phyloP scores from a whole-genome alignment of 2,329 filamentous ascomycete species.

The Thelonectria olida region DNA sequence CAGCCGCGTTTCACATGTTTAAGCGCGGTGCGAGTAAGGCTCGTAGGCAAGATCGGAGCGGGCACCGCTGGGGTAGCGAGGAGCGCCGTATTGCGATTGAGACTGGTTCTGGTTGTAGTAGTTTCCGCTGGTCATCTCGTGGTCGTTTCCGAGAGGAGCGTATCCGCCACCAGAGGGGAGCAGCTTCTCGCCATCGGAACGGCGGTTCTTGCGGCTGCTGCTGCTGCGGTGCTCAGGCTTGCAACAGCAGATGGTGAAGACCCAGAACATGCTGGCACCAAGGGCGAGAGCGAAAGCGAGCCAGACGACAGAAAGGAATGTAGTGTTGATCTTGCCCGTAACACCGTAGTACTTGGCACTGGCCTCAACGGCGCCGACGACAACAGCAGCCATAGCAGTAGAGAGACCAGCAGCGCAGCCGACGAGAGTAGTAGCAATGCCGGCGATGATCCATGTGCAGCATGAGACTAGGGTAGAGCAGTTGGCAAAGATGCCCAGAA shows the following conservation, averaged over 20 bases:
- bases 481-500: conserved; percentile 83
- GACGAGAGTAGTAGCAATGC: conserved; percentile 63
- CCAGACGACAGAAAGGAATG: conserved; percentile 80
- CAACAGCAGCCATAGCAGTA: conserved; percentile 76
- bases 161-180: conserved; percentile 53
- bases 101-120: conserved; percentile 49
- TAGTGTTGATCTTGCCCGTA: conserved; percentile 69
- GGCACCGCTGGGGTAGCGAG: conserved; percentile 52
- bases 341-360: conserved; percentile 78
- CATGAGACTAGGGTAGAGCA: conserved; percentile 86
- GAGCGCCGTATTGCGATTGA: conserved; percentile 45
- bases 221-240: conserved; percentile 56
- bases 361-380: conserved; percentile 63
- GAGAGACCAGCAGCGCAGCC: conserved; percentile 76
- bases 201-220: conserved; percentile 46
- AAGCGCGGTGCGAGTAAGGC: conserved; percentile 68
- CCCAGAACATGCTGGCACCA: conserved; percentile 86
- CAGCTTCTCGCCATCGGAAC: conserved; percentile 61
- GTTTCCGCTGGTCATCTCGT: conserved; percentile 48
- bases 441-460: conserved; percentile 79
- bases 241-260: conserved; percentile 84
- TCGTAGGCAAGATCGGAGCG: conserved; percentile 68
- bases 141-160: conserved; percentile 46
- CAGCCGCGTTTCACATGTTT: conserved; percentile 34
- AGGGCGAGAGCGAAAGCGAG: conserved; percentile 81